Evolutionary conservation across 1,284 basidiomycete genomes (phyloP), one percentile per base, ranked within the genome.

Genomic region (Polyporus tsugae): DNA sequence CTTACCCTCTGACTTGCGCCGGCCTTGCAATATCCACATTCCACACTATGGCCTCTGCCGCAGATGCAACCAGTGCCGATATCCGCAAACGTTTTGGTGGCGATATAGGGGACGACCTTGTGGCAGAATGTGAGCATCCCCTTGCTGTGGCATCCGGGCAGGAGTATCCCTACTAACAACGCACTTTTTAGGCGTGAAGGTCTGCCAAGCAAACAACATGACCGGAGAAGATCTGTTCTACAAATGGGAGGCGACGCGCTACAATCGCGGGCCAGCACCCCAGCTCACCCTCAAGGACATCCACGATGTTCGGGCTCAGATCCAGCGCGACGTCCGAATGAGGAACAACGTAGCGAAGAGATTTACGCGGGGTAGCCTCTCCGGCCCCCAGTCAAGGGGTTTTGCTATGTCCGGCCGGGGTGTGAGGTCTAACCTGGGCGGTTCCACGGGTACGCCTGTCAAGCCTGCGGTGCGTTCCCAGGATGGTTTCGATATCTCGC

Each of bases 181-280:
- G 2, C 29, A 25, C 38, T 13, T 22, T 49, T 4, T 70, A 94
- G 92, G 91, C 73, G 80, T 86, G 33, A 82, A 83, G 25, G 82
- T 94, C 67, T 95, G 93, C 77, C 81, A 86, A 72, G 86, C 87
- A 70, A 92, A 89, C 80, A 86, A 87, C 68, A 65, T 91, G 42
- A 75, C 81, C 33, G 84, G 89, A 35, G 83, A 89, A 29, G 78
- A 84, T 59, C 83, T 95, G n/a, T 85, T 82, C 65, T 94, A 82
- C 79, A 93, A 92, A 77, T 91, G 91, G 86, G 91, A 95, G 77
- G 89, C 85, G 10, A 72, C 82, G 36, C 87, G 84, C 57, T 85
- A 82, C 78, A 76, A 39, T 75, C 79, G 39, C 75, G 77, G 53
- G 79, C 80, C 25, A 75, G 2, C 22, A 13, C 46, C 83, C 63